Base-by-base conservation (phyloP, 2,329 filamentous ascomycete genomes). In the Thelonectria blattea region DNA sequence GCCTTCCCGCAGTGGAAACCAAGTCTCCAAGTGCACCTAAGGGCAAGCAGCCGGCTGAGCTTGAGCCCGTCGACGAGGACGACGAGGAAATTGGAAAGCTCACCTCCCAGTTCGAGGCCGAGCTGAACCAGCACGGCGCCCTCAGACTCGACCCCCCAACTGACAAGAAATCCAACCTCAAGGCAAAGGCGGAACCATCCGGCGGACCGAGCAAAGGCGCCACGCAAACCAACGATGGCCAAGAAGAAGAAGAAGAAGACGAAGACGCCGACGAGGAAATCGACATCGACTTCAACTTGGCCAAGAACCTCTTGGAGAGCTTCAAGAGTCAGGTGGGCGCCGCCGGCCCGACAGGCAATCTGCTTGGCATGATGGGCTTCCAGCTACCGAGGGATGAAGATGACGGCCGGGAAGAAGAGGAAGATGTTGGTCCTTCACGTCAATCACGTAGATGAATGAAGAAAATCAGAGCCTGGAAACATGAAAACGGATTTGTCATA, bases 311-410 rank as follows among this genome's bases (percentile, higher is more conserved):
- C 56, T 81, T 99, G 1, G 92, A 97, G 74, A 94, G 92, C 69
- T 93, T 99, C 77, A 96, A 96, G 72, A 89, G 91, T 15, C 94
- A 98, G 74, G 92, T 83, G 17, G 95, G 95, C 12, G 86, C 90
- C 80, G 83, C 92, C 32, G 95, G 95, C 0, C 95, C 95, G 1
- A 91, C 91, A 2, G 88, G 93, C 1, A 98, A 97, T 73, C 80
- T 99, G 61, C 83, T 99, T 70, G 89, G 88, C 7, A 85, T 96
- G 78, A 90, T 98, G 89, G 93, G 93, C 0, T 81, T 97, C 65
- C 83, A 86, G 42, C 80, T 97, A 60, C 94, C 94, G 0, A 83
- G 91, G 61, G 92, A 96, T 70, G 92, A 94, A 61, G 88, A 85
- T 24, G 83, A 86, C 37, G 78, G 78, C 1, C 74, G 77, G 6